Evolutionary conservation across 164 flowering plant genomes (phyloP).

Genomic region (Vitis labrusca): DNA sequence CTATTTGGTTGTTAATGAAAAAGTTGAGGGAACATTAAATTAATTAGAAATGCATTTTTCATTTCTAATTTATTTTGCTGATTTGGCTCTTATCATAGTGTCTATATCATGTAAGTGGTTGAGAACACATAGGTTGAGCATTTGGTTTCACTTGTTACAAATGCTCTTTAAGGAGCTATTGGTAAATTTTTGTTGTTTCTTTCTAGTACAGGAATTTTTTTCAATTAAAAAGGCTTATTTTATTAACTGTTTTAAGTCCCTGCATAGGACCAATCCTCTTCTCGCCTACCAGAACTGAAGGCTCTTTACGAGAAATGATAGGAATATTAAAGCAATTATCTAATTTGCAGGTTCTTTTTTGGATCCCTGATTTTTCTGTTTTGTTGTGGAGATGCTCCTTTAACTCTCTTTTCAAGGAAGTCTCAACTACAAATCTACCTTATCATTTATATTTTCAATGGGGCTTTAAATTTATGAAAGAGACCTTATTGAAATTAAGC

Average conservation of each 20-base stretch:
- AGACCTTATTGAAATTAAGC: constrained; percentile 49
- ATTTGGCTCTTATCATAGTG: too few relatives aligned
- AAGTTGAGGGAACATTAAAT: too few relatives aligned
- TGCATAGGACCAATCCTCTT: constrained; percentile 64
- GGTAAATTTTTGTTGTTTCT: constrained; percentile 42
- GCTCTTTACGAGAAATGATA: constrained; percentile 73
- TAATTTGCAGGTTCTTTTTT: constrained; percentile 59
- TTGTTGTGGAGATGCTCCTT: not conserved
- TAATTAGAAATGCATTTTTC: too few relatives aligned
- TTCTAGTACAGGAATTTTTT: not conserved
- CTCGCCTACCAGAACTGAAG: constrained; percentile 54
- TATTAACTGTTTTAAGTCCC: constrained; percentile 14
- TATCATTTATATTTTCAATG: not conserved
- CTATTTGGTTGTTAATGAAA: too few relatives aligned
- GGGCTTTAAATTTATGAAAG: constrained; percentile 44
- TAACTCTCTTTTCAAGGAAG: not conserved
- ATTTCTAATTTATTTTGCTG: too few relatives aligned
- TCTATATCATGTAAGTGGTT: constrained; percentile 15
- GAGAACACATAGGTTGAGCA: constrained; percentile 28
- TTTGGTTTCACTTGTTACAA: too few relatives aligned
- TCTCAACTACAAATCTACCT: not conserved
- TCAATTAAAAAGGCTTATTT: constrained; percentile 1
- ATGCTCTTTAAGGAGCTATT: constrained; percentile 46
- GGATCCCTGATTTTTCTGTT: not conserved
- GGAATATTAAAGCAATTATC: constrained; percentile 50